Evolutionary conservation across 2,329 filamentous ascomycete species (phyloP).

Genomic region (Scedosporium boydii): DNA sequence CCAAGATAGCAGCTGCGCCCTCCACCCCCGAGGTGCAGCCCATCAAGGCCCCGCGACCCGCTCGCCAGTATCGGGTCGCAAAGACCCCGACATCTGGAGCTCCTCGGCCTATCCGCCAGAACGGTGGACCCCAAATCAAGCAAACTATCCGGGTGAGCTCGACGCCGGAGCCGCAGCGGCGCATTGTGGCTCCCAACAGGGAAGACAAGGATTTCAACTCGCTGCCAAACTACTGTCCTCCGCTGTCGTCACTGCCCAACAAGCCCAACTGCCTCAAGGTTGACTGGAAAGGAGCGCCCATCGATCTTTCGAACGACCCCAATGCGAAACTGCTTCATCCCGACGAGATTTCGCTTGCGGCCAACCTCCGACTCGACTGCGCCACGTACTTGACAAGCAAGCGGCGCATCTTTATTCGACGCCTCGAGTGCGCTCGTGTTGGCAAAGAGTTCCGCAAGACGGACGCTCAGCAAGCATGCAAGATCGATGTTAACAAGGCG

Average conservation of each 20-base stretch:
- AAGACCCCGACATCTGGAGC: slow-evolving; percentile 21
- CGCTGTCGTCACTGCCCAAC: slow-evolving; percentile 52
- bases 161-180: slow-evolving; percentile 20
- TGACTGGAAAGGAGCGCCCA: slow-evolving; percentile 75
- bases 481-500: slow-evolving; percentile 96
- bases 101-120: slow-evolving; percentile 26
- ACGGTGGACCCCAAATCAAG: not conserved
- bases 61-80: slow-evolving; percentile 16
- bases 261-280: slow-evolving; percentile 67
- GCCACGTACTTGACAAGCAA: slow-evolving; percentile 89
- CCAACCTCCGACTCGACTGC: slow-evolving; percentile 72
- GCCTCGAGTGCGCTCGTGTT: slow-evolving; percentile 56
- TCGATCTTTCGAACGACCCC: slow-evolving; percentile 67
- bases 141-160: not conserved
- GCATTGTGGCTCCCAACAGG: slow-evolving; percentile 54
- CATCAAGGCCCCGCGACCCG: not conserved
- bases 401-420: slow-evolving; percentile 76
- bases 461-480: slow-evolving; percentile 91
- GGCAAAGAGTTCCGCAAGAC: slow-evolving; percentile 90
- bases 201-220: slow-evolving; percentile 75
- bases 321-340: slow-evolving; percentile 62
- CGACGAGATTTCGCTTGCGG: slow-evolving; percentile 68
- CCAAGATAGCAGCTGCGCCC: slow-evolving; percentile 18
- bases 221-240: slow-evolving; percentile 65
- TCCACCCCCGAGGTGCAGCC: not conserved